Base-by-base conservation (phyloP, 2,329 filamentous ascomycete genomes). In the Zelopaecilomyces penicillatus region DNA sequence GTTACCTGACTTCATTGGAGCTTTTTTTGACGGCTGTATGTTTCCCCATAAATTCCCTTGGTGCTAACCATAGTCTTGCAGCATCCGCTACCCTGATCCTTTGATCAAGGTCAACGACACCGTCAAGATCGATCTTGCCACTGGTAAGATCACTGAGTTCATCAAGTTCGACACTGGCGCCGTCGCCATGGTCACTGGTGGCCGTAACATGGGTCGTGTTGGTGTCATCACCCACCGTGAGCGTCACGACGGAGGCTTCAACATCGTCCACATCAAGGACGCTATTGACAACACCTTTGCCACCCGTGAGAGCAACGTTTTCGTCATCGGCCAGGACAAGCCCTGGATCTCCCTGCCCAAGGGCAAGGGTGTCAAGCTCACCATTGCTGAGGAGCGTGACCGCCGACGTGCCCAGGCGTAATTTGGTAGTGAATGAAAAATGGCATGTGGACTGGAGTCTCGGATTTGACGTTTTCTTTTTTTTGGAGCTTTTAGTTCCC, bases 121-220 rank as follows among this genome's bases (percentile, higher is more conserved):
- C 50, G 90, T 98, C 76, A 98, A 98, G 88, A 91, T 98, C 63
- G 87, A 98, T 67, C 80, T 98, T 49, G 75, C 85, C 65, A 95
- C 89, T 56, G 93, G 93, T 80, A 98, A 97, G 85, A 94, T 98
- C 76, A 74, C 79, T 62, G 93, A 98, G 76, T 97, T 86, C 77
- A 89, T 97, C 82, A 87, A 85, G 76, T 98, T 98, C 77, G 93
- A 98, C 73, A 96, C 90, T 67, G 93, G 91, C 74, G 85, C 88
- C 69, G 89, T 98, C 63, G 89, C 86, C 73, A 98, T 98, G 91
- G 86, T 85, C 67, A 98, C 93, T 62, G 93, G 93, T 84, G 93
- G 93, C 83, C 93, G 91, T 70, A 98, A 98, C 88, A 98, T 97
- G 91, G 93, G 93, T 71, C 93, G 93, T 91, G 91, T 98, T 67